These are phyloP conservation scores for Corchorus capsularis DNA, from an alignment of 345 rosid genomes.

Conservation along the genomic window DNA sequence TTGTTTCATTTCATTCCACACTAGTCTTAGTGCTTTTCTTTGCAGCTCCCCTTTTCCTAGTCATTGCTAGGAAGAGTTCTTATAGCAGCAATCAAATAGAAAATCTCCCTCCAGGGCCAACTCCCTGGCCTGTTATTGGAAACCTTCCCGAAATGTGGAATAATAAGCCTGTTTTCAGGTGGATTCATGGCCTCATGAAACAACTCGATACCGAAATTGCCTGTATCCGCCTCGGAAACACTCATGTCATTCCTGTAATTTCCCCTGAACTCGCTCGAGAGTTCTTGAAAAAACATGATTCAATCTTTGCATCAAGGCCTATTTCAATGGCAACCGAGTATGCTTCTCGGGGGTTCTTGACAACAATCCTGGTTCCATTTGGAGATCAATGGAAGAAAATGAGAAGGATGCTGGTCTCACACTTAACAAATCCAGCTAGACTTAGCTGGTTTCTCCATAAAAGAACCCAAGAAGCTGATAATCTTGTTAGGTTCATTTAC, in stretches of 20 bases:
- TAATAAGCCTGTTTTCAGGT: slow-evolving; percentile 36
- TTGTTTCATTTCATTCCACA: too few relatives aligned
- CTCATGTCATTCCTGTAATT: slow-evolving; percentile 29
- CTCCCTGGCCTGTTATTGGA: slow-evolving; percentile 4
- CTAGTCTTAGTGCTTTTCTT: too few relatives aligned
- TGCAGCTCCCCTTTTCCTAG: too few relatives aligned
- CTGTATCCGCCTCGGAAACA: slow-evolving; percentile 42
- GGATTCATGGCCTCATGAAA: slow-evolving; percentile 38
- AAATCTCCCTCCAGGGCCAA: slow-evolving; percentile 15
- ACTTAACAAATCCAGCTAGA: slow-evolving; percentile 28
- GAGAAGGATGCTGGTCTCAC: slow-evolving; percentile 35
- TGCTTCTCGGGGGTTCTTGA: slow-evolving; percentile 25
- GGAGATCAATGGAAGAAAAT: slow-evolving; percentile 42
- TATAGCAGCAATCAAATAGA: too few relatives aligned
- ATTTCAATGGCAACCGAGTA: not conserved
- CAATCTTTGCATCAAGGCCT: slow-evolving; percentile 36
- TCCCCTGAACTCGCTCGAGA: slow-evolving; percentile 41
- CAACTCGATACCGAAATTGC: slow-evolving; percentile 41
- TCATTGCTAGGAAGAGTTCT: too few relatives aligned
- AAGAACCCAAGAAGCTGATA: slow-evolving; percentile 50
- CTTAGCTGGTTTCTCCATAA: slow-evolving; percentile 37
- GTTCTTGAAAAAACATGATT: slow-evolving; percentile 36
- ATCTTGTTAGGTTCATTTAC: slow-evolving; percentile 40
- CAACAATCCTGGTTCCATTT: slow-evolving; percentile 19
- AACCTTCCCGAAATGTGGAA: slow-evolving; percentile 28